Base-by-base conservation (phyloP, 1,284 basidiomycete species). In the Trichosporon faecale region DNA sequence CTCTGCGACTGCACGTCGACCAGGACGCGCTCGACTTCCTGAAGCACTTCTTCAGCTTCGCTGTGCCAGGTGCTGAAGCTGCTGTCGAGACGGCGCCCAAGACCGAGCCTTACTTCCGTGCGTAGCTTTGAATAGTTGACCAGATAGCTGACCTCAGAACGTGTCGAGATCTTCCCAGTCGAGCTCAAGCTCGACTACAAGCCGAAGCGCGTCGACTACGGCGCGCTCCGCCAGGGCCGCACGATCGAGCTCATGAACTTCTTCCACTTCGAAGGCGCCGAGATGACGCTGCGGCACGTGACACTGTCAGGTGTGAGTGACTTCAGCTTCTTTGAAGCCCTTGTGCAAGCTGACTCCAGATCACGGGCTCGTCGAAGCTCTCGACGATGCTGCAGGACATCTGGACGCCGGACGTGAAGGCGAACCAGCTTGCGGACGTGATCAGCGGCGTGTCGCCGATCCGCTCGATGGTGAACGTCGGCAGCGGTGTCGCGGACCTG, bases 191-290 rank as follows among this genome's bases (percentile, higher is more conserved):
- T 99, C 9, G 96, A 99, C 81, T 99, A 99, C 84, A 99, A 99
- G 83, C 96, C 97, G 63, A 93, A 98, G 71, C 89, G 95, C 4
- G 94, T 99, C 27, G 94, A 99, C 82, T 97, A 98, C 82, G 86
- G 89, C 70, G 95, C 95, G n/a, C 85, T 98, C 65, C 88, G 91
- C 18, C 91, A 95, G 76, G 97, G 97, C 14, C 89, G 88, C 80
- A 95, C 94, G 0, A 96, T 97, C 72, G 97, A 99, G 80, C 85
- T 99, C 69, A 98, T 99, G 96, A 99, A 99, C 82, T 98, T 99
- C 81, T 99, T 99, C 90, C 95, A 98, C 83, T 99, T 99, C 76
- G 96, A 99, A 76, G 96, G 94, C 0, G 92, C 96, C 2, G 96
- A 98, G 82, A 98, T 99, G 94, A 96, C 94, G 0, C 84, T 99